Evolutionary conservation across 2,329 filamentous ascomycete species (phyloP), one percentile per base, ranked within the genome.

Genomic region (Leptographium wingfieldii): DNA sequence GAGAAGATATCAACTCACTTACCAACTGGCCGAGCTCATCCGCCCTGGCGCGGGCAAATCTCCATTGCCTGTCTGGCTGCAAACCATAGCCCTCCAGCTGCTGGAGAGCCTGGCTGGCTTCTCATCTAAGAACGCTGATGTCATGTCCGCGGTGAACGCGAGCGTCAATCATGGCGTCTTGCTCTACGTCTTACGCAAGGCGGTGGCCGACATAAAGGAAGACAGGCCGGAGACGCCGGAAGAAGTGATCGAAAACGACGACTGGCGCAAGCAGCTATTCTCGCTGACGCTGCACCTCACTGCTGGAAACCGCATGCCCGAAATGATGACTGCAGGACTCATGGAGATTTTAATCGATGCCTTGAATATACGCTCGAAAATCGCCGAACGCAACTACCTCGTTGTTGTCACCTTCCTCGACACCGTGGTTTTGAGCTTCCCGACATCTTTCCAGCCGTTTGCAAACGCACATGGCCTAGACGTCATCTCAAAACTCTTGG

Each of bases 101-200:
- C 77, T 99, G 57, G 91, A 96, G 69, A 88, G 90, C n/a, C 79
- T 99, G 60, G 84, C 89, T 7, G 87, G 84, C 68, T 90, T 90
- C 69, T 86, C 88, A 67, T 76, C 80, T 60, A 92, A 90, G 68
- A 82, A 86, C 35, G 77, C 84, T 40, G 94, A 99, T 70, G 87
- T 99, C 29, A 85, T 91, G 64, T 85, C 90, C 51, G 91, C 94
- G n/a, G 77, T 99, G 51, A 95, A 91, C 68, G 90, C 95, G 59
- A 96, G 92, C 66, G 92, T 97, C 46, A 97, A 95, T 67, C 95
- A 99, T 67, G 95, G 94, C 16, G 87, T 97, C 35, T 79, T 99
- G 53, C 87, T 97, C 65, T 97, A 96, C 68, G 82, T 96, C 65
- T 87, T 96, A 56, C 84, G 92, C 60, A 96, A 95, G 72, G 89